Percentiles rank a stretch among this genome's conserved stretches.
Evolutionary conservation across 2,329 filamentous ascomycete species (phyloP).

Genomic region (Arthrobotrys pseudoclavata): DNA sequence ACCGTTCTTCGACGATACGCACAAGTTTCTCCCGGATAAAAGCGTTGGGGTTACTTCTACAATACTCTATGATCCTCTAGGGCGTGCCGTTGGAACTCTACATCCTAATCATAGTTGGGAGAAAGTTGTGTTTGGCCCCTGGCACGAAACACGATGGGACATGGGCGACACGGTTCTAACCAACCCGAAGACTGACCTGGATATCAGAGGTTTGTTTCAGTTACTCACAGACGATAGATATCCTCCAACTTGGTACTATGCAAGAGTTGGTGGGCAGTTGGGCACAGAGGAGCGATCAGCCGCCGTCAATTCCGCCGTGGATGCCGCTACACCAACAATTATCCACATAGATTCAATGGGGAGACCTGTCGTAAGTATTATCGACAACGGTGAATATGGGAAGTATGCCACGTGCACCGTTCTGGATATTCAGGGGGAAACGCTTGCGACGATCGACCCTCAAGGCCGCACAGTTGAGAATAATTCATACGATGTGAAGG

Average conservation of each 20-base stretch:
- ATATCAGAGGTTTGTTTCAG: slow-evolving; percentile 32
- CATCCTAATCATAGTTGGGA: slow-evolving; percentile 61
- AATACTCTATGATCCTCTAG: slow-evolving; percentile 55
- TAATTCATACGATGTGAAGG: slow-evolving; percentile 10
- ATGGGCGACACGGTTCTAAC: slow-evolving; percentile 27
- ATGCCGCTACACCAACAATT: slow-evolving; percentile 36
- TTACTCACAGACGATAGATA: slow-evolving; percentile 25
- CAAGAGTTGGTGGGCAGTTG: slow-evolving; percentile 22
- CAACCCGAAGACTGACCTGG: slow-evolving; percentile 28
- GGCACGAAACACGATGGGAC: slow-evolving; percentile 23
- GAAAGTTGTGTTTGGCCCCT: slow-evolving; percentile 39
- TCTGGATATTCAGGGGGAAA: slow-evolving; percentile 16
- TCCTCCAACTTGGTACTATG: slow-evolving; percentile 61
- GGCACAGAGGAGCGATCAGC: slow-evolving; percentile 15
- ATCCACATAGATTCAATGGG: slow-evolving; percentile 36
- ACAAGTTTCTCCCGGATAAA: slow-evolving; percentile 41
- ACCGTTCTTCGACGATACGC: slow-evolving; percentile 61
- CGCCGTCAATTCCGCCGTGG: slow-evolving; percentile 30
- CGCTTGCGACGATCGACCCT: neutral
- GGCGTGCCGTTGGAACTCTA: slow-evolving; percentile 54
- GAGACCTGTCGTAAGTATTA: neutral
- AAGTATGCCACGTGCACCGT: neutral
- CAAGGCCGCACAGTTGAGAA: neutral
- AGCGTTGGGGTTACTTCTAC: slow-evolving; percentile 44
- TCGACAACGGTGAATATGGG: slow-evolving; percentile 10